Evolutionary conservation across 1,284 basidiomycete genomes (phyloP).

Genomic region (Mycosarcoma mackinlayi): DNA sequence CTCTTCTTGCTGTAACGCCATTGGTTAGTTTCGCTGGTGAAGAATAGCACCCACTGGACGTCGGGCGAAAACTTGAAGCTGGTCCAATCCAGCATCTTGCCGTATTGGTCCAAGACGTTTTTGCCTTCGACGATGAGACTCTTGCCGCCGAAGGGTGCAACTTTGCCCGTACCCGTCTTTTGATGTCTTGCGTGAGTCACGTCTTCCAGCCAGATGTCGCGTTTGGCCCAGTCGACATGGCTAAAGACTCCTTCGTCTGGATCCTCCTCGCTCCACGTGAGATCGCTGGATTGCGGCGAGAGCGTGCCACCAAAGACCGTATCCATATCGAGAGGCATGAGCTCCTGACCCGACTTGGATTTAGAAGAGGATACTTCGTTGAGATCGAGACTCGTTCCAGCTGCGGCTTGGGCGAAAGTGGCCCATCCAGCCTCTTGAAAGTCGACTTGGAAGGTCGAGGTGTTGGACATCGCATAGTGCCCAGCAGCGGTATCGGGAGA

Average conservation of each 20-base stretch:
- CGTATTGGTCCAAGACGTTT: slow-evolving; percentile 46
- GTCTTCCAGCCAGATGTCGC: slow-evolving; percentile 59
- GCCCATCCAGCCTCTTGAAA: slow-evolving; percentile 48
- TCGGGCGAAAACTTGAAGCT: slow-evolving; percentile 55
- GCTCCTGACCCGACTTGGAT: slow-evolving; percentile 15
- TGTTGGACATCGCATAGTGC: slow-evolving; percentile 36
- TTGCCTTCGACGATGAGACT: slow-evolving; percentile 47
- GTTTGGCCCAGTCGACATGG: slow-evolving; percentile 42
- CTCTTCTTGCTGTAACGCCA: slow-evolving; percentile 90
- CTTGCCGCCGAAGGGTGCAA: slow-evolving; percentile 54
- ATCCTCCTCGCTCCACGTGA: slow-evolving; percentile 49
- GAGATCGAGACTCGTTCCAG: slow-evolving; percentile 15
- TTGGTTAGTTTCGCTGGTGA: slow-evolving; percentile 73
- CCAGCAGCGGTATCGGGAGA: slow-evolving; percentile 40
- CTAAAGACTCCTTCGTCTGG: slow-evolving; percentile 63
- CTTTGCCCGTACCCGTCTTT: slow-evolving; percentile 50
- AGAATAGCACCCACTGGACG: slow-evolving; percentile 54
- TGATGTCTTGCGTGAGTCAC: slow-evolving; percentile 54
- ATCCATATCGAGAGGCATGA: slow-evolving; percentile 55
- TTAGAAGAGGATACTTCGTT: slow-evolving; percentile 31
- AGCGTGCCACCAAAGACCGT: slow-evolving; percentile 52
- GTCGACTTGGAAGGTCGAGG: slow-evolving; percentile 31
- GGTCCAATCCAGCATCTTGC: slow-evolving; percentile 48
- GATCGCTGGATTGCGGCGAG: slow-evolving; percentile 31
- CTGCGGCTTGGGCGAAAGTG: slow-evolving; percentile 23